Base-by-base conservation (phyloP, 2,329 filamentous ascomycete species). In the Lecanosticta acicola region DNA sequence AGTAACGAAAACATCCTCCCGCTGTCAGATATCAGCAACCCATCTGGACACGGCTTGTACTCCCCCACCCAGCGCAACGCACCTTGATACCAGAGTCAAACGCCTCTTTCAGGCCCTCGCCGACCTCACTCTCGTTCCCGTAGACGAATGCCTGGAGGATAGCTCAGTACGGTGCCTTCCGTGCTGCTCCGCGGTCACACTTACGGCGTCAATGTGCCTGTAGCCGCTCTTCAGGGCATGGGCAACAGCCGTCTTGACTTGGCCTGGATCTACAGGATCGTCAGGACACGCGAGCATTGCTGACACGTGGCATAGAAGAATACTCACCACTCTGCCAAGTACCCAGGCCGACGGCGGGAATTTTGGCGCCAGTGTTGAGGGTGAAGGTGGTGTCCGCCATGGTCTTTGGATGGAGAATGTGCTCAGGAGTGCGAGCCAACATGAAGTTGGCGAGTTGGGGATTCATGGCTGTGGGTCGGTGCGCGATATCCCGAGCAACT, bases 91-190 rank as follows among this genome's bases (percentile, higher is more conserved):
- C 86, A 3, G 79, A 71, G 33, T 56, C 59, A 60, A 91, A 80
- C 21, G 84, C 87, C 45, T 85, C 81, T 63, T 81, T 79, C 43
- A 94, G 76, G 8, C 85, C 88, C 62, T 82, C 72, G 53, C 88
- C 88, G 13, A 94, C 87, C 66, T 91, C 86, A 39, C 84, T 77
- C 69, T 94, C 88, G 66, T 94, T 90, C 57, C 75, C 82, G 68
- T 88, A 88, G 69, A 82, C 84, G 71, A 84, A 87, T 4, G 85
- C 53, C 84, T 48, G 20, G 11, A n/a, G n/a, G 20, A 19, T 17
- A 9, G 18, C 16, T 26, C 17, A 20, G 11, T 19, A 32, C 42
- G 17, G 13, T n/a, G 14, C 13, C n/a, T 17, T 29, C 8, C 3
- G 24, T 24, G 4, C 5, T 42, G n/a, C n/a, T 20, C 39, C 9